These are phyloP conservation scores for Sarocladium strictum DNA, from an alignment of 2,329 filamentous ascomycete genomes.

Conservation along the genomic window DNA sequence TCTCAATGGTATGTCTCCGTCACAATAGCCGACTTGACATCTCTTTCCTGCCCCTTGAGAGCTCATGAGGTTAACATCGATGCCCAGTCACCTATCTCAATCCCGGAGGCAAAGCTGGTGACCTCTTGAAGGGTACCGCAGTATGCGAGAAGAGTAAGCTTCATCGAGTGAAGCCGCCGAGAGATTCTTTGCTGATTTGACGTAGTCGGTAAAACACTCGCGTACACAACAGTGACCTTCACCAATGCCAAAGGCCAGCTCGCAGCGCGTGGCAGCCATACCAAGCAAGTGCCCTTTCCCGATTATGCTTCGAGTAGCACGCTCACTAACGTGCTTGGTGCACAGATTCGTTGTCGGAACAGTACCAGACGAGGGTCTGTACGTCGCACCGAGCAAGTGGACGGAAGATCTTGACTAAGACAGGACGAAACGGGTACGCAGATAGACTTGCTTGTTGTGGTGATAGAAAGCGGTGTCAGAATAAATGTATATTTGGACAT, in stretches of 20 bases:
- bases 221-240: slow-evolving; percentile 56
- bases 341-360: slow-evolving; percentile 37
- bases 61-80: slow-evolving; percentile 12
- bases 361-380: slow-evolving; percentile 29
- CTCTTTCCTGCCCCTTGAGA: too few relatives aligned
- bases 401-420: slow-evolving; percentile 27
- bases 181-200: background rate
- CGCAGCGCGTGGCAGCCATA: slow-evolving; percentile 58
- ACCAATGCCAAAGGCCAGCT: slow-evolving; percentile 53
- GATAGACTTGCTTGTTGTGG: background rate
- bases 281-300: slow-evolving; percentile 44
- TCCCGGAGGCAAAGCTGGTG: slow-evolving; percentile 50
- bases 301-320: background rate
- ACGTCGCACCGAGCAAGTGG: slow-evolving; percentile 29
- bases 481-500: background rate
- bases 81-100: slow-evolving; percentile 55
- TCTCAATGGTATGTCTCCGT: slow-evolving; percentile 43
- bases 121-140: slow-evolving; percentile 50
- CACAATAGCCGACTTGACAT: background rate
- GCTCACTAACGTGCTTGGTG: background rate
- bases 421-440: background rate
- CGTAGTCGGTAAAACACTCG: slow-evolving; percentile 57
- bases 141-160: slow-evolving; percentile 57
- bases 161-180: background rate
- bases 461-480: background rate